Base-by-base conservation (phyloP, 1,284 basidiomycete species). In the Tetrapyrgos nigripes region DNA sequence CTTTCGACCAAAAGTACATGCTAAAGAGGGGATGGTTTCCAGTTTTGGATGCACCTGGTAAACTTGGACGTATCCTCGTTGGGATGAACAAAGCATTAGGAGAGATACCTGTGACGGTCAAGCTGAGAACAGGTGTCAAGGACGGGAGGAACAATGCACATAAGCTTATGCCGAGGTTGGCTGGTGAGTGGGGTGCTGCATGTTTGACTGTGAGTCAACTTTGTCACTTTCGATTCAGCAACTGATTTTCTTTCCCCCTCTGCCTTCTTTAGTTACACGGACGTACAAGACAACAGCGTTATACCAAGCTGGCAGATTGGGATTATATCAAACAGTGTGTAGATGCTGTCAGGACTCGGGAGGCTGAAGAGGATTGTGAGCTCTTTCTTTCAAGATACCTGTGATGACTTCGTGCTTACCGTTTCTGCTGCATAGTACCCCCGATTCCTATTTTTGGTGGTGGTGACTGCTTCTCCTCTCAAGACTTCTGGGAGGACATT, bases 391-490 rank as follows among this genome's bases (percentile, higher is more conserved):
- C 31, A 0, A 14, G 23, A 6, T 31, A 50, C 43, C 27, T 53
- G 13, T 14, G 29, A 4, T 26, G 21, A 48, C 27, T 21, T 49
- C 62, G 24, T 48, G 28, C 23, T 53, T 37, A 24, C 27, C 19
- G 4, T 26, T 11, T 11, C 24, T 19, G 55, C 64, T 43, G 53
- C n/a, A 35, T 55, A 93, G 91, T 97, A 50, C 83, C 88, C 0
- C 86, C 92, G 0, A 83, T 98, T 14, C 96, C 97, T 0, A 94
- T 99, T 44, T 98, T 97, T 66, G 97, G 97, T 10, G 96, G 96
- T 33, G 97, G 97, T 0, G 97, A 99, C 70, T 93, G 91, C 64
- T 98, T 93, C 76, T 95, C 93, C 4, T 89, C 92, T 9, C 81
- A 92, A 62, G 90, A 88, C 59, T 96, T 96, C 71, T 92, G 93